A percentile compares a stretch with the other conserved stretches of the same genome.
phyloP scores from a whole-genome alignment of 1,284 basidiomycete species.

The Moesziomyces parantarcticus region DNA sequence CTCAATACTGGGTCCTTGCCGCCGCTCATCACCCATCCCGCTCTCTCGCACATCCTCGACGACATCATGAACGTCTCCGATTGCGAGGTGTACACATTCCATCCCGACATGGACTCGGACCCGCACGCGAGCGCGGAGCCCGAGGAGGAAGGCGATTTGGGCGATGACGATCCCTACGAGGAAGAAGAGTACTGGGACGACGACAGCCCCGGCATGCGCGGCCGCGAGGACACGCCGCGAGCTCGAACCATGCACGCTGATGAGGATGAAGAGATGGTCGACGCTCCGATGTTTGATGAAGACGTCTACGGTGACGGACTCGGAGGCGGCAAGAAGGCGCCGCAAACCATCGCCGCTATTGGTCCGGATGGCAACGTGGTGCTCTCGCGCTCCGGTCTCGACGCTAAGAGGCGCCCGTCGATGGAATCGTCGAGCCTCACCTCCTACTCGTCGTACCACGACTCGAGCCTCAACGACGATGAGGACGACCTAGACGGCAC shows the following conservation, averaged over 20 bases:
- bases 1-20: constrained; percentile 28
- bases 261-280: constrained; percentile 50
- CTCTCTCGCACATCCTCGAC: constrained; percentile 86
- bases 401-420: constrained; percentile 16
- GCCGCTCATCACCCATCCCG: constrained; percentile 74
- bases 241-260: constrained; percentile 23
- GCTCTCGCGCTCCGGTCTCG: constrained; percentile 22
- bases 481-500: constrained; percentile 74
- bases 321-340: constrained; percentile 19
- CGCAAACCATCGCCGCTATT: constrained; percentile 35
- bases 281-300: constrained; percentile 66
- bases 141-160: constrained; percentile 71
- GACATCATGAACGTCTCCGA: constrained; percentile 89
- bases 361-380: constrained; percentile 42
- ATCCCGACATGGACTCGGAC: constrained; percentile 92
- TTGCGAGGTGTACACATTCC: constrained; percentile 95
- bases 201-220: constrained; percentile 38
- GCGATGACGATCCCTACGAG: constrained; percentile 70
- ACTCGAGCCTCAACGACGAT: constrained; percentile 43
- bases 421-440: constrained; percentile 33
- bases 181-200: constrained; percentile 58
- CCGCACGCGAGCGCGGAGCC: constrained; percentile 77
- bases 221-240: constrained; percentile 45
- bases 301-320: constrained; percentile 59
- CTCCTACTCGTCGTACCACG: constrained; percentile 29